Percentiles rank a stretch among this genome's conserved stretches.
Evolutionary conservation across 257 asterid species (phyloP).

Genomic region (Schizonepeta tenuifolia): DNA sequence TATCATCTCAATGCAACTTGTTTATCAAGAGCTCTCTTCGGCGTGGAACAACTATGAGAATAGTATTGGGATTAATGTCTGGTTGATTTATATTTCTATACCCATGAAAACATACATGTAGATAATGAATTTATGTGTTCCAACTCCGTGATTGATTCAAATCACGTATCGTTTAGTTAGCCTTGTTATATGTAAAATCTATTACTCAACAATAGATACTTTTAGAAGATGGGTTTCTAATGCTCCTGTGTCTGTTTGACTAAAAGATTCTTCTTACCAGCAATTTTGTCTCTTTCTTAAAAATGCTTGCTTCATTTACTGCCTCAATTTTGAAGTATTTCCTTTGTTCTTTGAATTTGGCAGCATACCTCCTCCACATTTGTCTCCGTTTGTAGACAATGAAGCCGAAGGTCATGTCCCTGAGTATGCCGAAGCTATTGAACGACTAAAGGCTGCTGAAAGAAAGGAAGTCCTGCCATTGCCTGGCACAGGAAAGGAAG

Average conservation of each 20-base stretch:
- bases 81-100: neutral
- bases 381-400: constrained; percentile 97
- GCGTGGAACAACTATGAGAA: neutral
- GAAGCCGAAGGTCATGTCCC: constrained; percentile 98
- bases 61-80: neutral
- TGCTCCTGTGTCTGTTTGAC: neutral
- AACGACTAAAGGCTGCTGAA: constrained; percentile 85
- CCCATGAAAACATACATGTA: neutral
- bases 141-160: neutral
- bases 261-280: neutral
- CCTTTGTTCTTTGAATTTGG: constrained; percentile 11
- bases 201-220: neutral
- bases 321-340: neutral
- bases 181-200: too few relatives aligned
- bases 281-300: neutral
- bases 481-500: constrained; percentile 87
- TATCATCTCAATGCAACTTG: neutral
- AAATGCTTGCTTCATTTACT: neutral
- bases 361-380: constrained; percentile 98
- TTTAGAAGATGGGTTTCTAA: constrained; percentile 1
- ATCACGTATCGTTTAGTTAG: too few relatives aligned
- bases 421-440: constrained; percentile 91
- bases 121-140: neutral
- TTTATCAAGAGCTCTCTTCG: neutral
- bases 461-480: constrained; percentile 85